phyloP scores from a whole-genome alignment of 805 yeast genomes.

The Teunomyces tritomae region DNA sequence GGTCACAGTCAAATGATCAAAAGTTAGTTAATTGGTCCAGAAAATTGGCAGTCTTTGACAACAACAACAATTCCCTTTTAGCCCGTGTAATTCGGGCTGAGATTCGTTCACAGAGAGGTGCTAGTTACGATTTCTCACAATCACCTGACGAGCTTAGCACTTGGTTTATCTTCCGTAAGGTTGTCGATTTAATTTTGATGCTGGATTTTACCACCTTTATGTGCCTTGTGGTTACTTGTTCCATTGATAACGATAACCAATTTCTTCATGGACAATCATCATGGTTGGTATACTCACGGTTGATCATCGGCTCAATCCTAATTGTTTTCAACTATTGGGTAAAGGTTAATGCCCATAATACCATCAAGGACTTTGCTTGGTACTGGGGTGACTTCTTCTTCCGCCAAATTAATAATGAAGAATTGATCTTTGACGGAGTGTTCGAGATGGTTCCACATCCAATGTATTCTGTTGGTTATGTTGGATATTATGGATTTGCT shows the following conservation, averaged over 20 bases:
- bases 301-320: conserved; percentile 56
- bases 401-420: conserved; percentile 58
- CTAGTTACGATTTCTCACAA: conserved; percentile 22
- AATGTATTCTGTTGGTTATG: conserved; percentile 86
- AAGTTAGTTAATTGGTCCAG: conserved; percentile 53
- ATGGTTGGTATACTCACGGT: conserved; percentile 47
- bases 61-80: conserved; percentile 23
- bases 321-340: conserved; percentile 80
- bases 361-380: conserved; percentile 90
- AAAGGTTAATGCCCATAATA: conserved; percentile 81
- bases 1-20: conserved; percentile 61
- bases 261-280: conserved; percentile 39
- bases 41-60: conserved; percentile 41
- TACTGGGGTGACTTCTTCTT: conserved; percentile 94
- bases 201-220: conserved; percentile 77
- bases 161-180: conserved; percentile 76
- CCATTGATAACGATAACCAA: conserved; percentile 36
- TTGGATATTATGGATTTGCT: conserved; percentile 84
- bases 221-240: conserved; percentile 54
- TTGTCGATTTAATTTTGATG: conserved; percentile 81
- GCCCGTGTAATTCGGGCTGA: conserved; percentile 40
- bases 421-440: conserved; percentile 82
- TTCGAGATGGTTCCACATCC: conserved; percentile 91
- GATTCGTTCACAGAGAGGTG: conserved; percentile 39
- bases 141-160: conserved; percentile 75